These are phyloP conservation scores for Phaeosphaeria sp. DNA, from an alignment of 2,329 filamentous ascomycete genomes.

Conservation along the genomic window DNA sequence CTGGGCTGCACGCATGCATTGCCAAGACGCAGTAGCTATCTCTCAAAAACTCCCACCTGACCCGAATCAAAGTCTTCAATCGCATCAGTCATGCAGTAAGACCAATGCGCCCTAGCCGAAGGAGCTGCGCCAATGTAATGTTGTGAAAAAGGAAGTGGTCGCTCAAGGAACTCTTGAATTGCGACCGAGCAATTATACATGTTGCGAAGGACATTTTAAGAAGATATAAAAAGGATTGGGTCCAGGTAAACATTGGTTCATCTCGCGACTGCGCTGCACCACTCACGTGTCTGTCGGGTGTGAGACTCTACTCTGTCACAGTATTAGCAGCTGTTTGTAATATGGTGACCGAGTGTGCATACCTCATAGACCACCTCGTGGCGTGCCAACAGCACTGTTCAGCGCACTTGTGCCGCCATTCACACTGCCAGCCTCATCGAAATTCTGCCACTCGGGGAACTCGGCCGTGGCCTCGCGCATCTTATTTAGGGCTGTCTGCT, in stretches of 20 bases:
- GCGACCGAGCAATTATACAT: slow-evolving; percentile 25
- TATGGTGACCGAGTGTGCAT: neutral
- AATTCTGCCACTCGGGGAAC: slow-evolving; percentile 64
- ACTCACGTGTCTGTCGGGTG: neutral
- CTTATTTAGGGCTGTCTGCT: slow-evolving; percentile 64
- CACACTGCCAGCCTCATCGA: slow-evolving; percentile 58
- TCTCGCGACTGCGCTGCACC: neutral
- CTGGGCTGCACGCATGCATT: neutral
- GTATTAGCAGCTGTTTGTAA: neutral
- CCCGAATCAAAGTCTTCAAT: slow-evolving; percentile 4
- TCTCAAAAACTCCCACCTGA: slow-evolving; percentile 1
- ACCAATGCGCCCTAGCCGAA: neutral
- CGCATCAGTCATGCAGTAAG: slow-evolving; percentile 4
- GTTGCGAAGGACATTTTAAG: slow-evolving; percentile 22
- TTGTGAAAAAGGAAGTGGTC: neutral
- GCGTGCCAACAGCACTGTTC: slow-evolving; percentile 41
- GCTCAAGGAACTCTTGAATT: neutral
- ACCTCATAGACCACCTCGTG: slow-evolving; percentile 28
- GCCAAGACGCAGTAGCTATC: neutral
- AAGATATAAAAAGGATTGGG: slow-evolving; percentile 14
- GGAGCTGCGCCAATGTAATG: neutral
- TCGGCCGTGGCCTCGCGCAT: slow-evolving; percentile 61
- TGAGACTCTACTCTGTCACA: neutral
- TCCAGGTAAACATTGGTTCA: neutral
- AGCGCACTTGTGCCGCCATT: slow-evolving; percentile 54